These are phyloP conservation scores for Chrysanthemum seticuspe DNA, from an alignment of 129 eudicot genomes.

Conservation along the genomic window DNA sequence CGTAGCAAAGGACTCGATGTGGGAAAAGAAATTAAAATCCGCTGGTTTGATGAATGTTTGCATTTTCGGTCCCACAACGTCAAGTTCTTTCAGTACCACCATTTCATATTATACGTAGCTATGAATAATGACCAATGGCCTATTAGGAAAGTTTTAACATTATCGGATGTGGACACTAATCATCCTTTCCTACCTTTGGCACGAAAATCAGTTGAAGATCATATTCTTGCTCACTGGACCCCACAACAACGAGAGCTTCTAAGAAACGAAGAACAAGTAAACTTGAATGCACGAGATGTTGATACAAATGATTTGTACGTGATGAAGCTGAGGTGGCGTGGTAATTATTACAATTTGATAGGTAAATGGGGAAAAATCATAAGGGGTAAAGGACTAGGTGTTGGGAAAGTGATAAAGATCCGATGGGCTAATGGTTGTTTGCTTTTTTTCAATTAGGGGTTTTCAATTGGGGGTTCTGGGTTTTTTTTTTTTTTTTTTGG, in stretches of 20 bases:
- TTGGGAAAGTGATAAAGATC: constrained; percentile 73
- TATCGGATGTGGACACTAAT: constrained; percentile 71
- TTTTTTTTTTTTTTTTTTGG: too few species aligned
- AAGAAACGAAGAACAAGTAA: constrained; percentile 74
- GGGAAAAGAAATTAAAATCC: constrained; percentile 67
- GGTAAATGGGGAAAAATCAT: constrained; percentile 86
- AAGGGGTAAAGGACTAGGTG: constrained; percentile 70
- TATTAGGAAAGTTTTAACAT: constrained; percentile 68
- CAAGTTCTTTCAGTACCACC: constrained; percentile 49
- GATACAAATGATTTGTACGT: constrained; percentile 71
- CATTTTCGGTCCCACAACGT: constrained; percentile 75
- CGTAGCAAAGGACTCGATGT: constrained; percentile 74
- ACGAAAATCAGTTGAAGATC: constrained; percentile 77
- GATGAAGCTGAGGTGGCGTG: constrained; percentile 87
- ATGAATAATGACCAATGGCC: constrained; percentile 69
- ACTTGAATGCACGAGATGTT: constrained; percentile 63
- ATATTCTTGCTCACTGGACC: constrained; percentile 70
- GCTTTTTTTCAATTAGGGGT: constrained; percentile 33
- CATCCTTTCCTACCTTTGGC: constrained; percentile 82
- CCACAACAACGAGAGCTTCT: constrained; percentile 58
- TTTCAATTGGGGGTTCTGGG: too few species aligned
- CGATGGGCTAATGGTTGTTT: constrained; percentile 76
- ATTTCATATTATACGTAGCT: constrained; percentile 35
- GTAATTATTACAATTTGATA: constrained; percentile 68
- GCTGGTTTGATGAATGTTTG: constrained; percentile 66